Percentiles rank a stretch among this genome's conserved stretches.
phyloP scores from a whole-genome alignment of 2,329 filamentous ascomycete species.

The Colletotrichum musicola region DNA sequence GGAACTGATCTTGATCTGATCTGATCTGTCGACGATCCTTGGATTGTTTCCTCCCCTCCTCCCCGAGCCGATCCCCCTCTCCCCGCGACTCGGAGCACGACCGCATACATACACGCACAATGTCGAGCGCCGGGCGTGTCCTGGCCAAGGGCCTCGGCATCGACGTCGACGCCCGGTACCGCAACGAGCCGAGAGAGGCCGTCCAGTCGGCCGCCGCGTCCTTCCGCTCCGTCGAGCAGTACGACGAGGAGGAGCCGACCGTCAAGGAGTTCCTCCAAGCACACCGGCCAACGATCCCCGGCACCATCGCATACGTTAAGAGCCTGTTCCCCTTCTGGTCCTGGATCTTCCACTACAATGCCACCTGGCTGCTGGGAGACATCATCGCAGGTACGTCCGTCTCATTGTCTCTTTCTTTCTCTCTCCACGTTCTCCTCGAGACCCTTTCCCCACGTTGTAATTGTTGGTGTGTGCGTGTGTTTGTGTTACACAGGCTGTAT shows the following conservation, averaged over 20 bases:
- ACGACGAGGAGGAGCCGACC: slow-evolving; percentile 56
- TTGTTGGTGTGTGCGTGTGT: too few species aligned
- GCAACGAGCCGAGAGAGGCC: slow-evolving; percentile 43
- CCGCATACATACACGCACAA: slow-evolving; percentile 2
- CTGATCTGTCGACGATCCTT: too few species aligned
- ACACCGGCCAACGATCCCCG: slow-evolving; percentile 49
- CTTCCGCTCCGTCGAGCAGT: slow-evolving; percentile 40
- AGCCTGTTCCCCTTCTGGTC: slow-evolving; percentile 62
- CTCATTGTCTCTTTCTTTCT: not conserved
- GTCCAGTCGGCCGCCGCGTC: slow-evolving; percentile 45
- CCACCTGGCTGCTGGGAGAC: slow-evolving; percentile 39
- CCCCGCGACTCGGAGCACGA: not conserved
- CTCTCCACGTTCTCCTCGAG: too few species aligned
- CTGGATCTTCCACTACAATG: slow-evolving; percentile 58
- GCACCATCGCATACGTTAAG: slow-evolving; percentile 51
- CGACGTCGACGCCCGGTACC: slow-evolving; percentile 46
- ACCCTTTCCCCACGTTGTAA: too few species aligned
- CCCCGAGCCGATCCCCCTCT: not conserved
- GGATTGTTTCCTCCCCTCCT: not conserved
- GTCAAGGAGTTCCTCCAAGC: slow-evolving; percentile 56
- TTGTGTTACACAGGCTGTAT: not conserved
- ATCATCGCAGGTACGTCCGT: slow-evolving; percentile 36
- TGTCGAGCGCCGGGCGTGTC: slow-evolving; percentile 42
- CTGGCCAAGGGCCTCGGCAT: slow-evolving; percentile 48
- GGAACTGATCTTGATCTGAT: too few species aligned